These are phyloP conservation scores for Firmiana major DNA, from an alignment of 345 rosid genomes.

Conservation along the genomic window DNA sequence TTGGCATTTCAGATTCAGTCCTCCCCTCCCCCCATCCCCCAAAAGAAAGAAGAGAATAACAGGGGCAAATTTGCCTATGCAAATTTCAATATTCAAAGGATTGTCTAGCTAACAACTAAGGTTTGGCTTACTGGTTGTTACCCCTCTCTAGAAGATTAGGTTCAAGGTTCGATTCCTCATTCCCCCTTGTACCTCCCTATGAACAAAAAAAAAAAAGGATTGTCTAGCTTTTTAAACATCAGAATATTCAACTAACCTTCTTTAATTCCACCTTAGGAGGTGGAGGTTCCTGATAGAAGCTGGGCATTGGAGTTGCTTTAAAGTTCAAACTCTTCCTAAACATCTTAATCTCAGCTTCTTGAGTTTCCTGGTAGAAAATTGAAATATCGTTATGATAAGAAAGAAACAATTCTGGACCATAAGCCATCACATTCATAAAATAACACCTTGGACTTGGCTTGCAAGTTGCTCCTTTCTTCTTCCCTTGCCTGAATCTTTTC, in stretches of 20 bases:
- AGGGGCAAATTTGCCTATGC: not conserved
- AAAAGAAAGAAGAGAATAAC: not conserved
- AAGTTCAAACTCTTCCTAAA: slow-evolving; percentile 89
- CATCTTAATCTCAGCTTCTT: slow-evolving; percentile 91
- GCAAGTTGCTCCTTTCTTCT: slow-evolving; percentile 66
- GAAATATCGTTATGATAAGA: slow-evolving; percentile 2
- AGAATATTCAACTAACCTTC: slow-evolving; percentile 49
- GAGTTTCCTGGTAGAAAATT: slow-evolving; percentile 63
- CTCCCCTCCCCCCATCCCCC: not conserved
- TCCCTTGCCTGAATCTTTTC: slow-evolving; percentile 97
- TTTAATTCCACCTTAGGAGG: slow-evolving; percentile 82
- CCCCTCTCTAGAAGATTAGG: too few species aligned
- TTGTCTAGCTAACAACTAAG: too few species aligned
- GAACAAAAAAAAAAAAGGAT: too few species aligned
- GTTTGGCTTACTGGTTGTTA: too few species aligned
- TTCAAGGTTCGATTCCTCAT: too few species aligned
- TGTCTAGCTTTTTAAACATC: not conserved
- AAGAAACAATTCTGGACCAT: not conserved
- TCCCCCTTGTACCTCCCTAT: too few species aligned
- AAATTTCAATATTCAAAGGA: not conserved
- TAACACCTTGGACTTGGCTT: slow-evolving; percentile 90
- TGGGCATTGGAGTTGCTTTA: slow-evolving; percentile 98
- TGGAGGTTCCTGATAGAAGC: slow-evolving; percentile 93
- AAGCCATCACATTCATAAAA: slow-evolving; percentile 10
- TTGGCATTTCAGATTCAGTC: not conserved